Percentiles rank a stretch among this genome's conserved stretches.
Evolutionary conservation across 768 basidiomycete genomes (phyloP).

Genomic region (Sarcodon aspratus): DNA sequence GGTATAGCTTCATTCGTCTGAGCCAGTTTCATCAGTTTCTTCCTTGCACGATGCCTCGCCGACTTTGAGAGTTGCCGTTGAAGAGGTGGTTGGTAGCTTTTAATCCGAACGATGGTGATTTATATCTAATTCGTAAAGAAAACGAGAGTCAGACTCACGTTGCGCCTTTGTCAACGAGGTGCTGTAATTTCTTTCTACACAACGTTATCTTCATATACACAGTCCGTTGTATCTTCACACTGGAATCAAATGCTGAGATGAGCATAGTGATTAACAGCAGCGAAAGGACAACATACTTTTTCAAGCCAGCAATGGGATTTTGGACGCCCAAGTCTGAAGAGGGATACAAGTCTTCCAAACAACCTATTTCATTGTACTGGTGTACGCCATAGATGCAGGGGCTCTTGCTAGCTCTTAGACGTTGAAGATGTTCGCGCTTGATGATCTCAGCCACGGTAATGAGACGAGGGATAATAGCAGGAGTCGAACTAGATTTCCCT

Average conservation of each 20-base stretch:
- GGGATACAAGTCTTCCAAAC: slow-evolving; percentile 30
- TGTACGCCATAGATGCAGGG: slow-evolving; percentile 38
- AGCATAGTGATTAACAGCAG: slow-evolving; percentile 1
- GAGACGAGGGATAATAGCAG: slow-evolving; percentile 43
- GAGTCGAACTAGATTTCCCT: slow-evolving; percentile 19
- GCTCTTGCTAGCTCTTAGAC: slow-evolving; percentile 21
- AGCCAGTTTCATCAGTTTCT: slow-evolving; percentile 22
- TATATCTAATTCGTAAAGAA: background rate
- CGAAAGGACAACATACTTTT: background rate
- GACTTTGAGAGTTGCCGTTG: slow-evolving; percentile 45
- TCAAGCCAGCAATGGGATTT: slow-evolving; percentile 49
- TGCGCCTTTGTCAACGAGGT: slow-evolving; percentile 21
- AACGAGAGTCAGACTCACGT: slow-evolving; percentile 31
- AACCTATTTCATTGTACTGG: slow-evolving; percentile 68
- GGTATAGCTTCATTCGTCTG: background rate
- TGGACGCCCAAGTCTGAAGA: slow-evolving; percentile 22
- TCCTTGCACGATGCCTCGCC: slow-evolving; percentile 44
- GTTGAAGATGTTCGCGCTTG: slow-evolving; percentile 67
- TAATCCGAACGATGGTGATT: background rate
- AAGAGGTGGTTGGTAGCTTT: slow-evolving; percentile 46
- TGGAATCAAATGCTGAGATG: slow-evolving; percentile 12
- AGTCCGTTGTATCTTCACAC: slow-evolving; percentile 41
- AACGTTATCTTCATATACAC: slow-evolving; percentile 68
- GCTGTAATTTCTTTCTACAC: slow-evolving; percentile 30
- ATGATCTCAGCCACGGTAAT: slow-evolving; percentile 76